A percentile compares a stretch with the other conserved stretches of the same genome.
phyloP scores from a whole-genome alignment of 768 basidiomycete species.

The Xerocomellus chrysenteron region DNA sequence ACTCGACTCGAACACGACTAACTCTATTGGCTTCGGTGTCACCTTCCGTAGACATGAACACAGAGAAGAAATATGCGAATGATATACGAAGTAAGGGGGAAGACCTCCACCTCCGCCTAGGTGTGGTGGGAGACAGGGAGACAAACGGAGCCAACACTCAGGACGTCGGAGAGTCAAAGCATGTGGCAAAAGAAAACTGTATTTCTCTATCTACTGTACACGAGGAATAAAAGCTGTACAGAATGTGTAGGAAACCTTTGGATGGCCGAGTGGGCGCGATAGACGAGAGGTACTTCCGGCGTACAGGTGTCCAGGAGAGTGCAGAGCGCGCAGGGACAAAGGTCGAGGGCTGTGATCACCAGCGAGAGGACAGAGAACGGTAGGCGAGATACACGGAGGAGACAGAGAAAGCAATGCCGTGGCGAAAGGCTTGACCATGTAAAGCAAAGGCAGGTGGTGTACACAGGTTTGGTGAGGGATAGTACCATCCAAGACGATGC shows the following conservation, averaged over 20 bases:
- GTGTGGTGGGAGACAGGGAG: constrained; percentile 23
- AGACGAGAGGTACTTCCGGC: background rate
- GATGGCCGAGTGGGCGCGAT: background rate
- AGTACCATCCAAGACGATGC: background rate
- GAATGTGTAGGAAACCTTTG: constrained; percentile 6
- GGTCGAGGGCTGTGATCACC: background rate
- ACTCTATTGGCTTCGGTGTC: constrained; percentile 52
- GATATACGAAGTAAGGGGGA: constrained; percentile 12
- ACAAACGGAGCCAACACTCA: constrained; percentile 28
- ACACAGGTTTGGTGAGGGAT: background rate
- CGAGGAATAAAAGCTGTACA: constrained; percentile 24
- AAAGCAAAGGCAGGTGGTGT: background rate
- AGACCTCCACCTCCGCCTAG: constrained; percentile 13
- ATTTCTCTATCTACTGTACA: constrained; percentile 37
- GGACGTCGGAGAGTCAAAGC: constrained; percentile 58
- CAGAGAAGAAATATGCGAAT: constrained; percentile 18
- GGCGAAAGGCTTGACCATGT: background rate
- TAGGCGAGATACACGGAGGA: background rate
- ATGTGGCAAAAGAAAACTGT: constrained; percentile 42
- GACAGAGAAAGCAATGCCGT: background rate
- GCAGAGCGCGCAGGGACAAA: background rate
- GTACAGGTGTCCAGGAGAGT: background rate
- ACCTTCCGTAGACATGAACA: constrained; percentile 48
- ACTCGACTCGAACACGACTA: constrained; percentile 35
- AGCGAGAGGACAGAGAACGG: background rate